Base-by-base conservation (phyloP, 1,284 basidiomycete species). In the Heterobasidion parviporum region DNA sequence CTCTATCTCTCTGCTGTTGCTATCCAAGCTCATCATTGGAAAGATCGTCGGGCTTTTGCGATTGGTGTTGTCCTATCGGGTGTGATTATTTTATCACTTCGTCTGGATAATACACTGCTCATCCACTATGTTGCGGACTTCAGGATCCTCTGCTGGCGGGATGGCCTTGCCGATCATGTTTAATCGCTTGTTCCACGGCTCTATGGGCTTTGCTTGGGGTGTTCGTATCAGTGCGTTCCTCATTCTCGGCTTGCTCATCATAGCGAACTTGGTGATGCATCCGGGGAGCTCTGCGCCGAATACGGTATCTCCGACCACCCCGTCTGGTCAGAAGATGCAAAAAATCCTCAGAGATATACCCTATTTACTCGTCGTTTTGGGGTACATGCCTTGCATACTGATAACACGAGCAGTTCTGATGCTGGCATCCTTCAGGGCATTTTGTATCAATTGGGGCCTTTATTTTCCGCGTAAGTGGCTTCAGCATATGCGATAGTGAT, bases 151-250 rank as follows among this genome's bases (percentile, higher is more conserved):
- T 7, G 34, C 59, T 38, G 65, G 67, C n/a, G 66, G 67, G 9
- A 52, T 68, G 26, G 54, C 65, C 9, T 60, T 61, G 46, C 65
- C 67, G 1, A 68, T 68, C 52, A 64, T 68, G 62, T 60, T 67
- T 18, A 68, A 68, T 58, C 55, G 62, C 18, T 61, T 68, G 41
- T 57, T 68, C 53, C 53, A 67, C 41, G 36, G 52, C 10, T 35
- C 33, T 4, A 44, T 48, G 15, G 63, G 62, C 44, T 64, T 64
- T 41, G 55, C 50, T 9, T 59, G 56, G 58, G 54, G 47, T 35
- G 59, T 60, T 18, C 50, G 58, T n/a, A 33, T 45, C 47, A 45
- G 36, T 20, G 59, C 57, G 20, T 54, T 54, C 20, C 32, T 58
- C 15, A 45, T 36, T 36, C 51, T 56, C 8, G 54, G 49, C 8